Base-by-base conservation (phyloP, 257 asterid species). In the Lithospermum erythrorhizon region DNA sequence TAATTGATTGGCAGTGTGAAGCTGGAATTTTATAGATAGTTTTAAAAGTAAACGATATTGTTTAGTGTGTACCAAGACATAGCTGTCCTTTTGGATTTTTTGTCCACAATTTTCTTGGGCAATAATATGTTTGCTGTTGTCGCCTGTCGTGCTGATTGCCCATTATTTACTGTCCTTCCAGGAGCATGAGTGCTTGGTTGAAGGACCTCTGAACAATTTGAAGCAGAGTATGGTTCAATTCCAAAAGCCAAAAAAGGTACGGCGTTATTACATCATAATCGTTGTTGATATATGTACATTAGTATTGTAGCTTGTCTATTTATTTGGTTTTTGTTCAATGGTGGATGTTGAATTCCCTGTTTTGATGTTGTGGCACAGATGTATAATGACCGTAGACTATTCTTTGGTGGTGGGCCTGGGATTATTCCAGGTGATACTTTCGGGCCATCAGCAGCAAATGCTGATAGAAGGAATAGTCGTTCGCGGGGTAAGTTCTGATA, bases 221-320 rank as follows among this genome's bases (percentile, higher is more conserved):
- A 93, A 89, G 87, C 99, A 93, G 77, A 93, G 99, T 70, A 93
- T 93, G 99, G 99, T 93, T 75, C 99, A 93, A 66, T 93, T 89
- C 78, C 99, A 93, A 77, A 93, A 93, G 77, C 99, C 99, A 56
- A 89, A 82, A 77, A 93, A 93, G 97, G 99, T 90, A 55, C 20
- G 37, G 17, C 20, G 0, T 53, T n/a, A n/a, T 10, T 53, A 35
- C 45, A 19, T 25, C 53, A 20, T 16, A 21, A 14, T 41, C n/a
- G 22, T 30, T 20, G 22, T 41, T 20, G 30, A 62, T 18, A 61
- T 24, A 60, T 49, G 55, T 27, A 7, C 5, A 3, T 27, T 27
- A 27, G 32, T 55, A 35, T n/a, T 35, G 15, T 62, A 20, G 9
- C 24, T 58, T 22, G 59, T 55, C 16, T 11, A 13, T 37, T 30